These are phyloP conservation scores for Schizophyllum amplum DNA, from an alignment of 1,284 basidiomycete species.

Conservation along the genomic window DNA sequence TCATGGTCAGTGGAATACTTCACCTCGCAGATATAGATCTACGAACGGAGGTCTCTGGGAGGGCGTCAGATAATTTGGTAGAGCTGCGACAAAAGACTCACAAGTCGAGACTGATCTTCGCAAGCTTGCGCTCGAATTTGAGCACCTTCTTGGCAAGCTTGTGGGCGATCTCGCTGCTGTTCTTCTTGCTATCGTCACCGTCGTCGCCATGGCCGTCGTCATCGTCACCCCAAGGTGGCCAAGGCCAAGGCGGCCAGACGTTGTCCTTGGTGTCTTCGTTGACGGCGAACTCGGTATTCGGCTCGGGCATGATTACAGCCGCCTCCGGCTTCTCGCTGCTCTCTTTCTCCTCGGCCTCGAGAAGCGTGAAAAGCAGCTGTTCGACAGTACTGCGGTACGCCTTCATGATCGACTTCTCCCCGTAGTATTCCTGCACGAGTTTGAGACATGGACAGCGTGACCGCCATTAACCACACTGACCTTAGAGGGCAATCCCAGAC, in stretches of 20 bases:
- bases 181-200: slow-evolving; percentile 34
- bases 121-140: slow-evolving; percentile 76
- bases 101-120: slow-evolving; percentile 74
- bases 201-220: slow-evolving; percentile 31
- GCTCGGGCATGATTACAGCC: slow-evolving; percentile 14
- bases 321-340: slow-evolving; percentile 12
- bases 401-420: slow-evolving; percentile 64
- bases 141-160: slow-evolving; percentile 71
- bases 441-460: not conserved
- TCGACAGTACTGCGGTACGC: slow-evolving; percentile 70
- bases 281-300: not conserved
- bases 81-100: too few species aligned
- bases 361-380: slow-evolving; percentile 56
- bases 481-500: slow-evolving; percentile 84
- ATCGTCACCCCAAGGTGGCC: slow-evolving; percentile 68
- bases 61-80: not conserved
- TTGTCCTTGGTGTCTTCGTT: slow-evolving; percentile 31
- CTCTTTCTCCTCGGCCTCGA: slow-evolving; percentile 37
- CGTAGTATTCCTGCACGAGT: slow-evolving; percentile 74
- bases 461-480: slow-evolving; percentile 24
- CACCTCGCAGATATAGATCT: too few species aligned
- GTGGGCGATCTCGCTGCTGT: slow-evolving; percentile 41
- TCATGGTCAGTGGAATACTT: not conserved
- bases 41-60: not conserved
- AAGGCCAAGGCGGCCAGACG: slow-evolving; percentile 79